A percentile compares a stretch with the other conserved stretches of the same genome.
Conservation (phyloP, 768 basidiomycete genomes). For the Tricholoma sp. region DNA sequence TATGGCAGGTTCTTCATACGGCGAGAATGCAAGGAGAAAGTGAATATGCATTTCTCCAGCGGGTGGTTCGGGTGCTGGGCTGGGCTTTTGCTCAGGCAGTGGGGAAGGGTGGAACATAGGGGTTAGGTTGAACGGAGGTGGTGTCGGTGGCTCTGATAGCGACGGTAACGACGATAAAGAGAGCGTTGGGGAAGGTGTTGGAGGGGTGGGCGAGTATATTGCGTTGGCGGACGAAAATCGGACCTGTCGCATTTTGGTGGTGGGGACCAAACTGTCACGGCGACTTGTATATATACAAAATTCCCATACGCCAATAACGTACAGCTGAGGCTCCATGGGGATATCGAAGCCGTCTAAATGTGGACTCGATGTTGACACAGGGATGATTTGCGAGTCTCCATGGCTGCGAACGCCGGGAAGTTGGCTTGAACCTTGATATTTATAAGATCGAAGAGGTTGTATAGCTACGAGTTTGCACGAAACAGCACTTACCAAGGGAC, state of each 20-base stretch:
- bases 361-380: not conserved
- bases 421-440: slow-evolving; percentile 3
- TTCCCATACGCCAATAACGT: not conserved
- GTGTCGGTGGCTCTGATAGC: slow-evolving; percentile 29
- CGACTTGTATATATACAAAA: not conserved
- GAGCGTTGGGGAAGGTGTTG: slow-evolving; percentile 33
- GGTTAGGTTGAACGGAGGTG: slow-evolving; percentile 27
- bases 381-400: not conserved
- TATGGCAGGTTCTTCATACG: slow-evolving; percentile 28
- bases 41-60: slow-evolving; percentile 36
- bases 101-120: slow-evolving; percentile 28
- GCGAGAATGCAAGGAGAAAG: slow-evolving; percentile 34
- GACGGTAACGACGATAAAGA: slow-evolving; percentile 34
- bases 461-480: not conserved
- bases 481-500: not conserved
- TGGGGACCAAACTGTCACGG: slow-evolving; percentile 1
- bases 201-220: slow-evolving; percentile 29
- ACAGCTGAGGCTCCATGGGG: not conserved
- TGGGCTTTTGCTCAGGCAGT: slow-evolving; percentile 12
- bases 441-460: too few relatives aligned
- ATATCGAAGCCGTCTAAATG: not conserved
- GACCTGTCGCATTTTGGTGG: slow-evolving; percentile 32
- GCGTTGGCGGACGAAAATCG: slow-evolving; percentile 35
- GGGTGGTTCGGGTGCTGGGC: slow-evolving; percentile 19
- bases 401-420: not conserved